Conservation (phyloP, 495 filamentous ascomycete genomes). For the Penicillium chermesinum region DNA sequence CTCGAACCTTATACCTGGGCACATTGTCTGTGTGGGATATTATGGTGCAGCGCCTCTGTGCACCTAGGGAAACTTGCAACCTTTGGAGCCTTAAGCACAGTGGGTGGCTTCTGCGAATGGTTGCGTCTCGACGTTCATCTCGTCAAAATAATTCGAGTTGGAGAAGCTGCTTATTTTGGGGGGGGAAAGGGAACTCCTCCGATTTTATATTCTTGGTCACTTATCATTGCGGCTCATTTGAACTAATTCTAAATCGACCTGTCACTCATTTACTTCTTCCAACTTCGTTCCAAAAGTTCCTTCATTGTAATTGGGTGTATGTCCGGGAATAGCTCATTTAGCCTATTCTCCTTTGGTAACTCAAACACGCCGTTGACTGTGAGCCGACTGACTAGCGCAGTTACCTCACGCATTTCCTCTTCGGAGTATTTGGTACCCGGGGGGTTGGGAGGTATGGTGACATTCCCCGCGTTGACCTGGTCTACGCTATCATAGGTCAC, state of each 20-base stretch:
- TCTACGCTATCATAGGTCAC: slow-evolving; percentile 46
- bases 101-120: background rate
- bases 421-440: slow-evolving; percentile 12
- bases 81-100: background rate
- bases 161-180: background rate
- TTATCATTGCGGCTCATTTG: background rate
- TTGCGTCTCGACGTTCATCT: background rate
- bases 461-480: slow-evolving; percentile 38
- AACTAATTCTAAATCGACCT: background rate
- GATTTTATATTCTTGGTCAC: background rate
- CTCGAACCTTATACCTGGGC: slow-evolving; percentile 25
- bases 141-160: background rate
- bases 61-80: background rate
- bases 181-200: background rate
- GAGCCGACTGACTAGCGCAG: slow-evolving; percentile 29
- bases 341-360: slow-evolving; percentile 20
- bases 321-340: slow-evolving; percentile 26
- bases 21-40: slow-evolving; percentile 18
- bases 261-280: slow-evolving; percentile 10
- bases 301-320: slow-evolving; percentile 24
- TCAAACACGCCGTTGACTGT: slow-evolving; percentile 31
- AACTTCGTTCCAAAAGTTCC: slow-evolving; percentile 24
- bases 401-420: slow-evolving; percentile 28
- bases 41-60: slow-evolving; percentile 9
- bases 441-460: slow-evolving; percentile 42